Percentiles rank a stretch among this genome's conserved stretches.
These are phyloP conservation scores for Aspergillus ibericus DNA, from an alignment of 2,329 filamentous ascomycete species.

Conservation along the genomic window DNA sequence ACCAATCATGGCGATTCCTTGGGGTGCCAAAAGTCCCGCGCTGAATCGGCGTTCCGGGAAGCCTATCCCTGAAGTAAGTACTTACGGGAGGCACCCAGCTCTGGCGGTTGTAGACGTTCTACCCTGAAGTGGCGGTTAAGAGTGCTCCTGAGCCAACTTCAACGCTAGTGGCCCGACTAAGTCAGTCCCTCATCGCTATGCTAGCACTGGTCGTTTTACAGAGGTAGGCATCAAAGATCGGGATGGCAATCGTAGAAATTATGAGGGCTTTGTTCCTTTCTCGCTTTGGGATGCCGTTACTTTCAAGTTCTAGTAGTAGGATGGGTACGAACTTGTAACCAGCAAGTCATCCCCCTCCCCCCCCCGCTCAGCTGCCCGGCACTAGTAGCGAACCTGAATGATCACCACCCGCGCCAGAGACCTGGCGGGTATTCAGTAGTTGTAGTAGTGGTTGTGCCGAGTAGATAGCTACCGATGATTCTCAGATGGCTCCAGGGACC, in stretches of 20 bases:
- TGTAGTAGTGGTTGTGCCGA: background rate
- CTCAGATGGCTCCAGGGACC: background rate
- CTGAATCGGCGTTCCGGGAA: slow-evolving; percentile 1
- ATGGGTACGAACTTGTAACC: background rate
- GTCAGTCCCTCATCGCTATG: background rate
- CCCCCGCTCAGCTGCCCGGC: background rate
- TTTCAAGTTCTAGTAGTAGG: no score
- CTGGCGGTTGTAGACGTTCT: background rate
- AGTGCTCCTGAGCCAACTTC: background rate
- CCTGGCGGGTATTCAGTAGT: background rate
- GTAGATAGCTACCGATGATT: background rate
- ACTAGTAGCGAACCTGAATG: background rate
- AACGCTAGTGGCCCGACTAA: background rate
- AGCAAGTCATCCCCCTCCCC: background rate
- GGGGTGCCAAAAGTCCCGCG: background rate
- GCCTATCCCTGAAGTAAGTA: slow-evolving; percentile 2
- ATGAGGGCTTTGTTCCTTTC: background rate
- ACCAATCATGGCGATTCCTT: background rate
- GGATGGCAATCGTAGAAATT: background rate
- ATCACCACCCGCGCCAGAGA: background rate
- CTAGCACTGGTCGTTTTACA: background rate
- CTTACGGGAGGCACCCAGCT: background rate
- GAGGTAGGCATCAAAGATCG: background rate
- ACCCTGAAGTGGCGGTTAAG: background rate
- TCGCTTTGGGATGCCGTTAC: background rate